Percentiles rank a stretch among this genome's conserved stretches.
Evolutionary conservation across 768 basidiomycete species (phyloP).

Genomic region (Pulveroboletus sp.): DNA sequence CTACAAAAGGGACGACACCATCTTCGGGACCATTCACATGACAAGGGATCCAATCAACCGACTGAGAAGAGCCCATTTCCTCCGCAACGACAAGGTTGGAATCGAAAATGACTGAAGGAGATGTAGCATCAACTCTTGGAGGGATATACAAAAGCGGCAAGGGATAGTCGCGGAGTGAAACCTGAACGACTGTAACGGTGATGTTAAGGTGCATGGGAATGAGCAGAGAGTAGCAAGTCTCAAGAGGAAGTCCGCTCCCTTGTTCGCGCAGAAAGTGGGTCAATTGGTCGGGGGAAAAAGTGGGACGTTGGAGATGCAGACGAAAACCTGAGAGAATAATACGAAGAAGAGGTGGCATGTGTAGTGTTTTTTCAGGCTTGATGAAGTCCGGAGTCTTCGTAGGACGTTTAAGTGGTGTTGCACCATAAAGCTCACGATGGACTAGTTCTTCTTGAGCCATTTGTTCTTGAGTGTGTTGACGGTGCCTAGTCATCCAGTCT

Average conservation of each 20-base stretch:
- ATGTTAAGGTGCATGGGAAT: slow-evolving; percentile 80
- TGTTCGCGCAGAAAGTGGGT: slow-evolving; percentile 63
- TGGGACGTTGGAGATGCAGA: slow-evolving; percentile 55
- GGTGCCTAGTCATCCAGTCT: slow-evolving; percentile 65
- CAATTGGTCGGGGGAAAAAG: slow-evolving; percentile 53
- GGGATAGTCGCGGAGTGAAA: slow-evolving; percentile 84
- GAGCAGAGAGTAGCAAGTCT: slow-evolving; percentile 74
- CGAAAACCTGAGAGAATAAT: slow-evolving; percentile 56
- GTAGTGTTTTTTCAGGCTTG: slow-evolving; percentile 30
- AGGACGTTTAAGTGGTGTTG: slow-evolving; percentile 28
- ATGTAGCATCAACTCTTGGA: slow-evolving; percentile 30
- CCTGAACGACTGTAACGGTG: slow-evolving; percentile 55
- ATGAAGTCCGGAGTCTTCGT: slow-evolving; percentile 45
- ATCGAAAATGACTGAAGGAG: slow-evolving; percentile 59
- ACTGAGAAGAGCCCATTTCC: slow-evolving; percentile 69
- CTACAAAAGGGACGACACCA: slow-evolving; percentile 50
- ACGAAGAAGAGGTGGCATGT: slow-evolving; percentile 69
- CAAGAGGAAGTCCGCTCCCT: slow-evolving; percentile 65
- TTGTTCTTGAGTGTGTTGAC: slow-evolving; percentile 45
- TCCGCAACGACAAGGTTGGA: slow-evolving; percentile 84
- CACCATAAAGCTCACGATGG: slow-evolving; percentile 43
- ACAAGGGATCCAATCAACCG: slow-evolving; percentile 72
- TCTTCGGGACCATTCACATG: slow-evolving; percentile 57
- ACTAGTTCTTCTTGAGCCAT: slow-evolving; percentile 47
- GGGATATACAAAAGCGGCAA: slow-evolving; percentile 80